phyloP scores from a whole-genome alignment of 1,139 yeast genomes.

The Zygoascus hellenicus region DNA sequence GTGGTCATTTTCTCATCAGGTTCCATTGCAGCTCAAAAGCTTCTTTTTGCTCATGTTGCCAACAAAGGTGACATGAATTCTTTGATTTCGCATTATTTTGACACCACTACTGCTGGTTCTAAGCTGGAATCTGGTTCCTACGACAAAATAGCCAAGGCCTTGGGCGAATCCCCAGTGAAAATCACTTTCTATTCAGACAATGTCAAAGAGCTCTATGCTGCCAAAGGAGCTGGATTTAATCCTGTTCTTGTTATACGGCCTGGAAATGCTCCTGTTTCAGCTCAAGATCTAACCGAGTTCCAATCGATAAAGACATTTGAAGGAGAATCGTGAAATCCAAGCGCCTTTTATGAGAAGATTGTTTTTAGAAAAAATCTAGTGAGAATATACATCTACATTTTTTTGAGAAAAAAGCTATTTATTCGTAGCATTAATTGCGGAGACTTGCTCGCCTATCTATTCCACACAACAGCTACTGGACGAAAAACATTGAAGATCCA shows the following conservation, averaged over 20 bases:
- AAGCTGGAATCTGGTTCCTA: slow-evolving; percentile 60
- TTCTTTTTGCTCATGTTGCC: slow-evolving; percentile 53
- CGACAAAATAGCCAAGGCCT: slow-evolving; percentile 45
- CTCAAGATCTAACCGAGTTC: not conserved
- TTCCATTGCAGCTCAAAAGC: slow-evolving; percentile 75
- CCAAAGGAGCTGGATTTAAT: slow-evolving; percentile 57
- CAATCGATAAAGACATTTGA: slow-evolving; percentile 2
- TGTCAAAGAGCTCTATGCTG: slow-evolving; percentile 50
- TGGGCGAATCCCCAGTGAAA: slow-evolving; percentile 31
- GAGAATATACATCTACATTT: no score
- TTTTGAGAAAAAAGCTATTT: no score
- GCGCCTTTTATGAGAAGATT: not conserved
- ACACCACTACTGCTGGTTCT: slow-evolving; percentile 76
- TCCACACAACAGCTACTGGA: no score
- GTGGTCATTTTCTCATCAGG: slow-evolving; percentile 90
- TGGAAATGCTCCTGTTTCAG: slow-evolving; percentile 57
- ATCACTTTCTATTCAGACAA: slow-evolving; percentile 71
- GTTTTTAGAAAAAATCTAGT: no score
- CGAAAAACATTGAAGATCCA: no score
- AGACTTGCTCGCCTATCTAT: no score
- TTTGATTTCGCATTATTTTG: slow-evolving; percentile 63
- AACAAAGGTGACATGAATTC: slow-evolving; percentile 46
- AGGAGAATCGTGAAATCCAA: not conserved
- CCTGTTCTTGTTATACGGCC: slow-evolving; percentile 61
- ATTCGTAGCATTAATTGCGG: no score